Evolutionary conservation across 78 protist species (phyloP).

Genomic region (Dictyostelium capitatum): DNA sequence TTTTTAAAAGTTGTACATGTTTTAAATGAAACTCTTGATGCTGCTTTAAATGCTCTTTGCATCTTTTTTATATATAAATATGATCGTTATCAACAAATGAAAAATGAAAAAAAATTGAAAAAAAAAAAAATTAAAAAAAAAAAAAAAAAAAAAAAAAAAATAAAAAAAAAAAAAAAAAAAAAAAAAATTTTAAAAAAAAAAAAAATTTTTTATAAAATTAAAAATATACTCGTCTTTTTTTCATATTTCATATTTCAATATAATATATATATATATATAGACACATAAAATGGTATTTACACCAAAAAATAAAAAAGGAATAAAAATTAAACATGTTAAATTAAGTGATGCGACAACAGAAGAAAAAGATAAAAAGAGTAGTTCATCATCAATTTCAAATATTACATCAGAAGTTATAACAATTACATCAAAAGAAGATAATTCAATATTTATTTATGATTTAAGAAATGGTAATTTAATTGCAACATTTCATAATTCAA

Average conservation of each 20-base stretch:
- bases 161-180: background rate
- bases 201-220: background rate
- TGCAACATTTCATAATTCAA: slow-evolving; percentile 24
- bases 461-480: slow-evolving; percentile 57
- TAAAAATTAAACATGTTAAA: slow-evolving; percentile 1
- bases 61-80: background rate
- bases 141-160: slow-evolving; percentile 7
- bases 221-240: background rate
- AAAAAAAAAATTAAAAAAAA: background rate
- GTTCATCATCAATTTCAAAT: background rate
- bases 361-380: background rate
- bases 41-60: slow-evolving; percentile 23
- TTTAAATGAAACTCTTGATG: background rate
- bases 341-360: slow-evolving; percentile 9
- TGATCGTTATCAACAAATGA: background rate
- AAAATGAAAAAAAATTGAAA: background rate
- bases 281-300: background rate
- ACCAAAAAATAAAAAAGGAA: slow-evolving; percentile 14
- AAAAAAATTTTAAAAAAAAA: background rate
- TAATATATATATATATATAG: background rate
- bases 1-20: background rate
- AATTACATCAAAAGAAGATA: slow-evolving; percentile 56
- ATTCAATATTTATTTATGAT: slow-evolving; percentile 49
- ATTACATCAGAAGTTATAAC: slow-evolving; percentile 23
- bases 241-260: too few relatives aligned